These are phyloP conservation scores for Fusarium sp. DNA, from an alignment of 2,329 filamentous ascomycete species.

Conservation along the genomic window DNA sequence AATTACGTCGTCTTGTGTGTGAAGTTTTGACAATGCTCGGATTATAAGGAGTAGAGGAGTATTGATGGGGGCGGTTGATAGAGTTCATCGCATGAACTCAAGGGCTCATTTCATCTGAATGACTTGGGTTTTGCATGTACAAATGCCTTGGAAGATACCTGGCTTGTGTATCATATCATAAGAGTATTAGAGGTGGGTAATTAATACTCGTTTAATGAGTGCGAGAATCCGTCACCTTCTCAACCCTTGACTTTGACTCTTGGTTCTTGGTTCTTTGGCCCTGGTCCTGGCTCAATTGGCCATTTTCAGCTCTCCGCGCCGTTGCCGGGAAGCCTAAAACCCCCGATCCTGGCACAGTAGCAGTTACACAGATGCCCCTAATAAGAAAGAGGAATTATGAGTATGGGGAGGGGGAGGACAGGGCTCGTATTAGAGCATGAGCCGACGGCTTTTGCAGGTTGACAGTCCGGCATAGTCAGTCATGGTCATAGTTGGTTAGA, in stretches of 20 bases:
- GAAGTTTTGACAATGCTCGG: not conserved
- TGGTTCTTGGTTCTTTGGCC: no score
- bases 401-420: not conserved
- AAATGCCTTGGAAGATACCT: slow-evolving; percentile 30
- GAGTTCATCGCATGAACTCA: slow-evolving; percentile 38
- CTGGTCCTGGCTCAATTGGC: slow-evolving; percentile 30
- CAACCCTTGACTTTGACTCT: no score
- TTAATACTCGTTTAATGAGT: slow-evolving; percentile 32
- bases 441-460: slow-evolving; percentile 42
- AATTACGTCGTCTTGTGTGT: not conserved
- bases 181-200: slow-evolving; percentile 22
- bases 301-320: slow-evolving; percentile 43
- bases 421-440: slow-evolving; percentile 44
- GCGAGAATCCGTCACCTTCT: slow-evolving; percentile 3
- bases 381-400: slow-evolving; percentile 19
- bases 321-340: slow-evolving; percentile 12
- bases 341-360: slow-evolving; percentile 15
- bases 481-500: not conserved
- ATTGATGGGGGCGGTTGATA: not conserved
- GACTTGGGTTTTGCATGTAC: slow-evolving; percentile 8
- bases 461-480: slow-evolving; percentile 26
- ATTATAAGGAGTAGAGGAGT: not conserved
- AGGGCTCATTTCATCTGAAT: slow-evolving; percentile 18
- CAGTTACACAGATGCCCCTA: slow-evolving; percentile 23
- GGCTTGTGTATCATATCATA: slow-evolving; percentile 13